Evolutionary conservation across 2,329 filamentous ascomycete species (phyloP), one percentile per base, ranked within the genome.

Genomic region (Plenodomus lindquistii): DNA sequence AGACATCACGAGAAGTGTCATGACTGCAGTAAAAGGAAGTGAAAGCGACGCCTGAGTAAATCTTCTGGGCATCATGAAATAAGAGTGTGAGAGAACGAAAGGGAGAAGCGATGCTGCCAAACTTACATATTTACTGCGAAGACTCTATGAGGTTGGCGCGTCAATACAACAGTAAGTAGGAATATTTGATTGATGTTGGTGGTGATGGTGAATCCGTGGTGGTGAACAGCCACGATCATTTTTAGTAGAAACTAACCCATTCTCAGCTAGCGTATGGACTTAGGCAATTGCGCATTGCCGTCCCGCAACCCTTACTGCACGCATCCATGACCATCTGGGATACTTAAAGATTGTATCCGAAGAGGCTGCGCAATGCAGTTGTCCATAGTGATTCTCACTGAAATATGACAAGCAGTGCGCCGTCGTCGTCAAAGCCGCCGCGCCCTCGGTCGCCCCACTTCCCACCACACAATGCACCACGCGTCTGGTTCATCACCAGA

Each of bases 401-500:
- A n/a, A 45, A 44, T 42, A 60, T 58, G 55, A 56, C 48, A 24
- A 60, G 48, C 18, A 50, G 27, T 20, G 50, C 48, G 17, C 52
- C 51, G 44, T 36, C 48, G 51, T 59, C 66, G 17, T 60, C 65
- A 4, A 66, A 68, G 50, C 66, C 68, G 22, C 55, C 63, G 34
- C 67, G 71, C 24, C 67, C 70, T 17, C 65, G 60, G 27, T 72
- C 70, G 8, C 76, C 77, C 37, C 81, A 81, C 51, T 85, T 85
- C 59, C 84, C 84, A 36, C 75, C 78, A 22, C 82, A 85, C 70
- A 79, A 81, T 66, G 80, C 79, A 41, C 91, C 92, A 42, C 87
- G 93, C 65, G 90, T 93, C 65, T 97, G 94, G 94, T 86, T 99
- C 67, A 78, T 99, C 57, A 96, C 92, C 10, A 87, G 89, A 50